phyloP scores from a whole-genome alignment of 1,284 basidiomycete genomes.

The Gastroboletus turbinatus region DNA sequence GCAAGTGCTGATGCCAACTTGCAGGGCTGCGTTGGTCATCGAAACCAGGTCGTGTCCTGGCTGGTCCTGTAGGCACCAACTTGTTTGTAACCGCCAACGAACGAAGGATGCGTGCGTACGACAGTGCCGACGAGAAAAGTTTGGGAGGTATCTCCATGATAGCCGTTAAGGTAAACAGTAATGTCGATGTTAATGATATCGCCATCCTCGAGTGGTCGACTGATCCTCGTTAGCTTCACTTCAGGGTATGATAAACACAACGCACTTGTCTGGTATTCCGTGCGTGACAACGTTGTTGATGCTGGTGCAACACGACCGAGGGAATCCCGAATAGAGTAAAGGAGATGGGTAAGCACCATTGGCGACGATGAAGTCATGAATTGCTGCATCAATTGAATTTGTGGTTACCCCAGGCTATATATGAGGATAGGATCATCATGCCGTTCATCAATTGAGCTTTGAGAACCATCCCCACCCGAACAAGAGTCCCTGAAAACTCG shows the following conservation, averaged over 20 bases:
- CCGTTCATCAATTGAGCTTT: not conserved
- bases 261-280: constrained; percentile 85
- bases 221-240: constrained; percentile 29
- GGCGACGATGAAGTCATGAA: constrained; percentile 71
- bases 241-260: constrained; percentile 4
- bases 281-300: constrained; percentile 85
- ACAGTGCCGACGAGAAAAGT: constrained; percentile 81
- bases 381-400: constrained; percentile 62
- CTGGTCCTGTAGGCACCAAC: constrained; percentile 52
- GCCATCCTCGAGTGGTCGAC: constrained; percentile 74
- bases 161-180: constrained; percentile 76
- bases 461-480: constrained; percentile 46
- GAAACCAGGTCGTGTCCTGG: constrained; percentile 63
- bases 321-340: constrained; percentile 75
- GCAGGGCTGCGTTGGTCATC: constrained; percentile 65
- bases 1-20: constrained; percentile 73
- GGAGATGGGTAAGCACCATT: constrained; percentile 88
- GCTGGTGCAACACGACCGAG: constrained; percentile 86
- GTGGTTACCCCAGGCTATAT: constrained; percentile 74
- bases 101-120: constrained; percentile 38
- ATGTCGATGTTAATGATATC: constrained; percentile 88
- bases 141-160: constrained; percentile 83
- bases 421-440: not conserved
- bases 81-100: not conserved
- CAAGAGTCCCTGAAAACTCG: constrained; percentile 53